phyloP scores from a whole-genome alignment of 441 rosid species.

The Eugenia klotzschiana region DNA sequence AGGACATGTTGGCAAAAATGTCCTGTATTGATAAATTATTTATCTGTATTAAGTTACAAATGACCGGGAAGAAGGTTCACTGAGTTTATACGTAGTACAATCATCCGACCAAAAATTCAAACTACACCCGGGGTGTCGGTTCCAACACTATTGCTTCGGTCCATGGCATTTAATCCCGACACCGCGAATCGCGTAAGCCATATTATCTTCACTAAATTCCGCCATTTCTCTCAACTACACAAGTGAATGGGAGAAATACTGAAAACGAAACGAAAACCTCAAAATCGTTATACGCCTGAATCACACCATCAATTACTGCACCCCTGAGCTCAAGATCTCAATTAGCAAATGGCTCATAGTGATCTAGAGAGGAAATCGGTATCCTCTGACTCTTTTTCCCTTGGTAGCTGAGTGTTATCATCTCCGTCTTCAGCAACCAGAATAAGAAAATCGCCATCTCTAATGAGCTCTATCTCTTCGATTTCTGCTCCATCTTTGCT shows the following conservation, averaged over 20 bases:
- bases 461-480: constrained; percentile 54
- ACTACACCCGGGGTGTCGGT: background rate
- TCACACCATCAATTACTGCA: background rate
- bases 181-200: background rate
- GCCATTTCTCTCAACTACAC: background rate
- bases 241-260: background rate
- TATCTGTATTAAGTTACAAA: background rate
- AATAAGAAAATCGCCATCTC: constrained; percentile 79
- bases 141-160: background rate
- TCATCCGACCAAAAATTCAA: background rate
- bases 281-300: background rate
- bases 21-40: background rate
- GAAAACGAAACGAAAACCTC: background rate
- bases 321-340: background rate
- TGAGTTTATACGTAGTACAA: background rate
- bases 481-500: constrained; percentile 60
- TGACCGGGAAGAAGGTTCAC: background rate
- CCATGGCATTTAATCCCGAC: background rate
- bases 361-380: background rate
- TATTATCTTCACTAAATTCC: background rate
- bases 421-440: constrained; percentile 18
- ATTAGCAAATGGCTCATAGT: background rate
- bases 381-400: background rate
- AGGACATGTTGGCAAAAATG: background rate
- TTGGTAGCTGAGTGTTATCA: background rate